Evolutionary conservation across 257 asterid species (phyloP).

Genomic region (Solanum lycopersicoides): DNA sequence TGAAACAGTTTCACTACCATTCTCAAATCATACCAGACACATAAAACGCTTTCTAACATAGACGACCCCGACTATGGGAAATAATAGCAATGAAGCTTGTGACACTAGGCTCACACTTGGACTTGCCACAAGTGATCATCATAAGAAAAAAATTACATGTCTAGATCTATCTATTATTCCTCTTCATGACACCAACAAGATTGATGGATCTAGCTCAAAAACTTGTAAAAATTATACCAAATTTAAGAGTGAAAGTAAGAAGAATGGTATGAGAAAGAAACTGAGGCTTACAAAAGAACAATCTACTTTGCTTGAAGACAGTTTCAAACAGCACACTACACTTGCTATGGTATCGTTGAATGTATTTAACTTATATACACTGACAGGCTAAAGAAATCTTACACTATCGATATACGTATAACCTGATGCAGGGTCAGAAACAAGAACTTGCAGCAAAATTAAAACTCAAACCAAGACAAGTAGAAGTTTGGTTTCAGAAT

Average conservation of each 20-base stretch:
- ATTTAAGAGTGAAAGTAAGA: neutral
- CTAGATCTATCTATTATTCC: slow-evolving; percentile 45
- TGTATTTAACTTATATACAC: neutral
- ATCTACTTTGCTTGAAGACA: slow-evolving; percentile 34
- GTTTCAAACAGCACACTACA: slow-evolving; percentile 32
- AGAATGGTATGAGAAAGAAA: slow-evolving; percentile 31
- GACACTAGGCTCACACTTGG: slow-evolving; percentile 29
- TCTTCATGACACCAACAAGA: neutral
- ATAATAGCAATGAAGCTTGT: slow-evolving; percentile 19
- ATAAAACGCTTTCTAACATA: neutral
- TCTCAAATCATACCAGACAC: neutral
- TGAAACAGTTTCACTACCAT: neutral
- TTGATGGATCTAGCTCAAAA: slow-evolving; percentile 14
- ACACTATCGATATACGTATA: neutral
- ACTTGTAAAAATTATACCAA: neutral
- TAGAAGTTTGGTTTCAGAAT: slow-evolving; percentile 81
- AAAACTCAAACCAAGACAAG: slow-evolving; percentile 61
- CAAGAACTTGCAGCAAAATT: slow-evolving; percentile 41
- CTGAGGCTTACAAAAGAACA: slow-evolving; percentile 48
- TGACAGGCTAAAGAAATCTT: neutral
- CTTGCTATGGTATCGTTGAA: slow-evolving; percentile 25
- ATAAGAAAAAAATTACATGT: slow-evolving; percentile 9
- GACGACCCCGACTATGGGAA: neutral
- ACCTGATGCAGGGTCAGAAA: slow-evolving; percentile 31
- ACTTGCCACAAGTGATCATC: slow-evolving; percentile 13